These are phyloP conservation scores for Aspergillus hancockii DNA, from an alignment of 495 filamentous ascomycete genomes.

Conservation along the genomic window DNA sequence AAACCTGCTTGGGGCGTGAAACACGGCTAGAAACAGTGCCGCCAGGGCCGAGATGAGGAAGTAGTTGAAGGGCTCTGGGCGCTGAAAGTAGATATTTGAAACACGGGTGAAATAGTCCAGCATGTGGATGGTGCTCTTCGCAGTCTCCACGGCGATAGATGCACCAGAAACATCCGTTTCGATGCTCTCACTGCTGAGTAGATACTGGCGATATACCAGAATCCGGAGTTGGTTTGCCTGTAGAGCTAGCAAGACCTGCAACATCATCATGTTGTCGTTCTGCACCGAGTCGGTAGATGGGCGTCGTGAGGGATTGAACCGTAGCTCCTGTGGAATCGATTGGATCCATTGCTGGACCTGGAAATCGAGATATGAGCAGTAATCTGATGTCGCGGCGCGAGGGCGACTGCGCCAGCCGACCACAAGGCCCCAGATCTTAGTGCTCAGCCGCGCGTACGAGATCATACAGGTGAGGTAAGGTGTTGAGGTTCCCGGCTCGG, in stretches of 20 bases:
- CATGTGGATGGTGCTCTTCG: constrained; percentile 74
- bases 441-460: constrained; percentile 67
- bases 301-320: constrained; percentile 50
- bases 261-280: constrained; percentile 32
- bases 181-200: constrained; percentile 71
- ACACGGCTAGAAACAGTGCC: constrained; percentile 75
- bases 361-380: constrained; percentile 70
- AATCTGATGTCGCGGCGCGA: constrained; percentile 53
- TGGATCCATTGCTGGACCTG: constrained; percentile 77
- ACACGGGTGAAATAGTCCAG: constrained; percentile 71
- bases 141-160: constrained; percentile 67
- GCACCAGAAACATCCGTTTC: constrained; percentile 64
- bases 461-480: constrained; percentile 55
- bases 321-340: constrained; percentile 53
- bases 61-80: constrained; percentile 82
- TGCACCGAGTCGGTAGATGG: constrained; percentile 33
- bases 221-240: constrained; percentile 80
- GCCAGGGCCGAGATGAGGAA: constrained; percentile 78
- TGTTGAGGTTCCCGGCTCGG: constrained; percentile 55
- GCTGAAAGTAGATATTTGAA: constrained; percentile 70
- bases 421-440: constrained; percentile 71
- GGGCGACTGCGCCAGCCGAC: constrained; percentile 48
- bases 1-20: constrained; percentile 75
- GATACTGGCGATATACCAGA: constrained; percentile 74
- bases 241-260: constrained; percentile 59